Percentiles rank a stretch among this genome's conserved stretches.
These are phyloP conservation scores for Tricholoma sp. DNA, from an alignment of 768 basidiomycete genomes.

Conservation along the genomic window DNA sequence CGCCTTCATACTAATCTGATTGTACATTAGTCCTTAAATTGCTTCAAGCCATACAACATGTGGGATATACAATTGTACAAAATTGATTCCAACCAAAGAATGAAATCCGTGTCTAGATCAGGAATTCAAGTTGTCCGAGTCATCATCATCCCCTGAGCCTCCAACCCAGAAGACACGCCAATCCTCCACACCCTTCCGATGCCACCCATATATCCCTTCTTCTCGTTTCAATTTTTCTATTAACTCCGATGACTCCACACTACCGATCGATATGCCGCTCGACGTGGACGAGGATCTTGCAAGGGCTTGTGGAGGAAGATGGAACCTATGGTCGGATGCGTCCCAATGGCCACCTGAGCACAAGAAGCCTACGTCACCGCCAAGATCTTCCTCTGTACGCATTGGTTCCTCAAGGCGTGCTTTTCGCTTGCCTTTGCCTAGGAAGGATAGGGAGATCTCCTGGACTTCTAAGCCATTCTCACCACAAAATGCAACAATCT, in stretches of 20 bases:
- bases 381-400: constrained; percentile 56
- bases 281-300: constrained; percentile 40
- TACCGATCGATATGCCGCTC: constrained; percentile 42
- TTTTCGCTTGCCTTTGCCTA: constrained; percentile 47
- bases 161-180: constrained; percentile 85
- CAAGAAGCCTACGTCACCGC: constrained; percentile 59
- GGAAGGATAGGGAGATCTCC: constrained; percentile 52
- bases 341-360: constrained; percentile 50
- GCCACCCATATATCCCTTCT: constrained; percentile 76
- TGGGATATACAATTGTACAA: constrained; percentile 3
- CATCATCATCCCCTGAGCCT: constrained; percentile 37
- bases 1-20: neutral
- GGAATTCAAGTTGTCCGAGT: neutral
- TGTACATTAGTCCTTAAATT: constrained; percentile 5
- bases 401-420: constrained; percentile 39
- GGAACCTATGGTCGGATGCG: constrained; percentile 32
- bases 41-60: neutral
- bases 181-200: constrained; percentile 65
- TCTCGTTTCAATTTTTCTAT: constrained; percentile 41
- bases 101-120: neutral
- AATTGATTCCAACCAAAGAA: neutral
- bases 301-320: constrained; percentile 18
- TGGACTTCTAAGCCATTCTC: constrained; percentile 72
- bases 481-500: constrained; percentile 58
- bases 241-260: constrained; percentile 49